Percentiles rank a stretch among this genome's conserved stretches.
Conservation (phyloP, 768 basidiomycete genomes). For the Lentinula raphanica region DNA sequence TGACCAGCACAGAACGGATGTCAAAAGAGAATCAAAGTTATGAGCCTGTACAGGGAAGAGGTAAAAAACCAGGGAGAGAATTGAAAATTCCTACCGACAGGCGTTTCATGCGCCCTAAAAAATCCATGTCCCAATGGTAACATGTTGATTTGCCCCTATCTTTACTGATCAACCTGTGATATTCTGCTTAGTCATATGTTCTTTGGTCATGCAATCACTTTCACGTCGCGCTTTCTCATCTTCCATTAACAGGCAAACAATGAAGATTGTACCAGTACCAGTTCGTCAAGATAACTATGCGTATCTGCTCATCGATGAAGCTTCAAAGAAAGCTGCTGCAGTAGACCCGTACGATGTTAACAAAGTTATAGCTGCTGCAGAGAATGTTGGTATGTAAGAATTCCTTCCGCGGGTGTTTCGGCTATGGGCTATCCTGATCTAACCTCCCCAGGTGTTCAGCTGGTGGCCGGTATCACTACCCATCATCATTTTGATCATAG, state of each 20-base stretch:
- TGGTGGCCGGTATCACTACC: conserved; percentile 79
- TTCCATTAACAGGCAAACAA: conserved; percentile 25
- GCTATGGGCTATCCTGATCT: neutral
- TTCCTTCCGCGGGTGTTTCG: neutral
- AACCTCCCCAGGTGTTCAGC: conserved; percentile 37
- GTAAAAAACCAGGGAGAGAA: no score
- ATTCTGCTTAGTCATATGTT: neutral
- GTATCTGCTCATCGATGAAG: conserved; percentile 72
- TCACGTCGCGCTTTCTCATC: conserved; percentile 15
- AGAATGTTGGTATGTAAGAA: conserved; percentile 33
- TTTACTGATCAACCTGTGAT: neutral
- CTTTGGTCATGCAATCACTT: neutral
- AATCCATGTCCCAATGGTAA: neutral
- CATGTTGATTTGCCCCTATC: neutral
- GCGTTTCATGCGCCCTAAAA: neutral
- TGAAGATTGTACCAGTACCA: conserved; percentile 77
- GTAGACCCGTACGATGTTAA: conserved; percentile 77
- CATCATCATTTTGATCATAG: conserved; percentile 89
- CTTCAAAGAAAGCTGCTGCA: conserved; percentile 63
- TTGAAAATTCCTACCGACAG: neutral
- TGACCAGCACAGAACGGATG: conserved; percentile 15
- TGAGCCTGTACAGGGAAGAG: no score
- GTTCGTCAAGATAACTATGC: conserved; percentile 83
- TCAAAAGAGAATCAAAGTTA: neutral
- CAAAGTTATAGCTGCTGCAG: conserved; percentile 61